phyloP scores from a whole-genome alignment of 2,329 filamentous ascomycete genomes.

The Davidsoniella eucalypti region DNA sequence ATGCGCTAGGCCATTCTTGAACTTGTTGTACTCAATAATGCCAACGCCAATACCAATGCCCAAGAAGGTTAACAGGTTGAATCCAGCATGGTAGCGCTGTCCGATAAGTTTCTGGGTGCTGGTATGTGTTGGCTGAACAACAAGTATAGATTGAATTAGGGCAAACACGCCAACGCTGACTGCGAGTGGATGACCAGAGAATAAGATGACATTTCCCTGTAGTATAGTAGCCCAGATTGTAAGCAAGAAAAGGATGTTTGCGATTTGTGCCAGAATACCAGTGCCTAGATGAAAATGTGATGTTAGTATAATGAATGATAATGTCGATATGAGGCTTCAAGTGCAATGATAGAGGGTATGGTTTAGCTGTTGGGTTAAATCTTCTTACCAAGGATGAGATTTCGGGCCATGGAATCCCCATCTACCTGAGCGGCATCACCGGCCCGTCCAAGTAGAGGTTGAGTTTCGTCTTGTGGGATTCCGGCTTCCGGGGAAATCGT shows the following conservation, averaged over 20 bases:
- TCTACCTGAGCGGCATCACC: conserved; percentile 60
- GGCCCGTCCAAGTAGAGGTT: conserved; percentile 34
- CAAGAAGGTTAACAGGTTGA: conserved; percentile 51
- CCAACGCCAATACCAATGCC: conserved; percentile 47
- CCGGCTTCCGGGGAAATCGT: not conserved
- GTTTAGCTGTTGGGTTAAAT: conserved; percentile 9
- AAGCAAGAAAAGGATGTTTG: conserved; percentile 55
- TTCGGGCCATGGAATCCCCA: conserved; percentile 46
- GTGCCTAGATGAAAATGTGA: conserved; percentile 41
- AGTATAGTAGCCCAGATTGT: conserved; percentile 69
- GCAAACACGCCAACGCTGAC: conserved; percentile 52
- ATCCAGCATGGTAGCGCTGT: conserved; percentile 45
- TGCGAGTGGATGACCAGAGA: conserved; percentile 73
- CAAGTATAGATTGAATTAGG: conserved; percentile 61
- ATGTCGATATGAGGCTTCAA: not conserved
- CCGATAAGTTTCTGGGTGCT: conserved; percentile 51
- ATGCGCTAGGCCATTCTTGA: conserved; percentile 46
- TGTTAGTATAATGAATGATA: not conserved
- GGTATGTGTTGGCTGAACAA: conserved; percentile 77
- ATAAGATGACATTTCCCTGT: conserved; percentile 54
- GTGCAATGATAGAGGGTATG: not conserved
- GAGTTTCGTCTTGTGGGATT: conserved; percentile 21
- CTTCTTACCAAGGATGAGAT: conserved; percentile 55
- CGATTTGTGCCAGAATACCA: conserved; percentile 62
- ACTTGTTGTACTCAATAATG: conserved; percentile 75